Conservation (phyloP, 2,329 filamentous ascomycete genomes). For the Juglanconis oblonga region DNA sequence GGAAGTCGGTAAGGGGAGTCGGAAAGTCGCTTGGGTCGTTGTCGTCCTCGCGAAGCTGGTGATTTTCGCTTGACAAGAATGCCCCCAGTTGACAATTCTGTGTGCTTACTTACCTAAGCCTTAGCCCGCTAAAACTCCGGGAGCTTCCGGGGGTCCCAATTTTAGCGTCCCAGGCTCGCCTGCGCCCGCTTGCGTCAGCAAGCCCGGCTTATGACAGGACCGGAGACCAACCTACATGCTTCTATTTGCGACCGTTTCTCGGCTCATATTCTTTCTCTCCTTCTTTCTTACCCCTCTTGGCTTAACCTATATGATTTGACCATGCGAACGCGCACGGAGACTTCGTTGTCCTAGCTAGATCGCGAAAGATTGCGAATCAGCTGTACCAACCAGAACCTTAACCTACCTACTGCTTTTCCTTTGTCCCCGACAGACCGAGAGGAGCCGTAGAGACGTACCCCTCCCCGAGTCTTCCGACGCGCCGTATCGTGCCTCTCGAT, state of each 20-base stretch:
- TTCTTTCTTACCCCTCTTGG: neutral
- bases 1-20: constrained; percentile 18
- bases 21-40: constrained; percentile 15
- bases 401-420: neutral
- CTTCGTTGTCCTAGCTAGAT: constrained; percentile 7
- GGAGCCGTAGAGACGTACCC: too few species aligned
- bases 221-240: neutral
- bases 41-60: constrained; percentile 5
- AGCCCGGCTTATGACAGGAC: neutral
- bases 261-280: neutral
- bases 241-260: neutral
- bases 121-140: too few species aligned
- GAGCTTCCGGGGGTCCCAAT: neutral
- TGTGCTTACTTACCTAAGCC: constrained; percentile 8
- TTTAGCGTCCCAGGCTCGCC: neutral
- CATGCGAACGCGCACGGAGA: constrained; percentile 2
- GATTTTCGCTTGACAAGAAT: constrained; percentile 17
- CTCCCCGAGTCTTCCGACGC: neutral
- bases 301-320: neutral
- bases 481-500: neutral
- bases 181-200: constrained; percentile 12
- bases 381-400: neutral
- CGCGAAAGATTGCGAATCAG: neutral
- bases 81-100: constrained; percentile 11
- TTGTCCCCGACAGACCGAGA: neutral